Conservation (phyloP, 208 protist species). For the Angomonas ambiguus region DNA sequence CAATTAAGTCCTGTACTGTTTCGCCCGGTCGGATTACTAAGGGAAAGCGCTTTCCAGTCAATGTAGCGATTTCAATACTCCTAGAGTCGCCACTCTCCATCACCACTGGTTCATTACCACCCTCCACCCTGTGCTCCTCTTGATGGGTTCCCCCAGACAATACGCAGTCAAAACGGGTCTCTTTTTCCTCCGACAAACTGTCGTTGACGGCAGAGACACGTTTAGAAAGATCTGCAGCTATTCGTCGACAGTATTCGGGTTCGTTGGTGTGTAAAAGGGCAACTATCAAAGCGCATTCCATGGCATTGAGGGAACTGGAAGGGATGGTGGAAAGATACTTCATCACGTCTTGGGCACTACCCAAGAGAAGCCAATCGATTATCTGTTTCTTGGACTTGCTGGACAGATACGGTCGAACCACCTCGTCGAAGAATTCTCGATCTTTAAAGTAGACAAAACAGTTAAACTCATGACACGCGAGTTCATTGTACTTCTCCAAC, state of each 20-base stretch:
- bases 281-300: constrained; percentile 12
- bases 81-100: neutral
- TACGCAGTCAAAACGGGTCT: constrained; percentile 12
- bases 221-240: neutral
- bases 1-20: neutral
- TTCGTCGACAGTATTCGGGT: neutral
- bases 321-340: neutral
- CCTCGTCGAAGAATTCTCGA: constrained; percentile 15
- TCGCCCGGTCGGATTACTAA: neutral
- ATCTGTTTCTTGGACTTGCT: constrained; percentile 13
- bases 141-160: neutral
- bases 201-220: neutral
- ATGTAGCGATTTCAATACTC: neutral
- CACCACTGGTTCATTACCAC: too few species aligned
- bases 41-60: neutral
- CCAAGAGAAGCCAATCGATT: constrained; percentile 16
- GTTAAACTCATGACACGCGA: constrained; percentile 17
- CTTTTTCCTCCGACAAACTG: constrained; percentile 4
- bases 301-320: neutral
- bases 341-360: neutral
- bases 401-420: constrained; percentile 10
- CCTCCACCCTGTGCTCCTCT: neutral
- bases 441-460: constrained; percentile 21
- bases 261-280: neutral
- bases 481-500: constrained; percentile 15